Conservation (phyloP, 78 protist genomes). For the Corallochytrium limacisporum region DNA sequence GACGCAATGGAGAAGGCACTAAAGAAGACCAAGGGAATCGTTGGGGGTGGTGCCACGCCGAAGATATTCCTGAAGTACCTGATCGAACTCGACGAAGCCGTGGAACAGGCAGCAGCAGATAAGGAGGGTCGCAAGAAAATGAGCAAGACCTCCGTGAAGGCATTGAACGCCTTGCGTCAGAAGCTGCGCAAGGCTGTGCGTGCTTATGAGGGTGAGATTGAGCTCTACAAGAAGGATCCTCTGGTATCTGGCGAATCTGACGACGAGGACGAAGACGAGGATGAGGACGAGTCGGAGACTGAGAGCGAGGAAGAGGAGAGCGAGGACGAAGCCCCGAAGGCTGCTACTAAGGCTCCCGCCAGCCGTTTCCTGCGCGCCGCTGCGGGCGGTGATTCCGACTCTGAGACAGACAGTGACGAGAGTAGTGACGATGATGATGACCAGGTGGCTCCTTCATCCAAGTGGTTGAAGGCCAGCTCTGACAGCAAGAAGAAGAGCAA, state of each 20-base stretch:
- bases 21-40: conserved; percentile 11
- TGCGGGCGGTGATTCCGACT: neutral
- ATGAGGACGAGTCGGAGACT: neutral
- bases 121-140: conserved; percentile 27
- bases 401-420: neutral
- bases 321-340: neutral
- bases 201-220: neutral
- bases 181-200: conserved; percentile 28
- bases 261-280: neutral
- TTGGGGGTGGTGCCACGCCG: neutral
- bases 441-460: too few relatives aligned
- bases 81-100: neutral
- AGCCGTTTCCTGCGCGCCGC: too few relatives aligned
- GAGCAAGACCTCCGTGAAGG: conserved; percentile 20
- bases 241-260: neutral
- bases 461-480: neutral
- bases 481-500: too few relatives aligned
- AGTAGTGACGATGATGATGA: neutral
- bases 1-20: conserved; percentile 13
- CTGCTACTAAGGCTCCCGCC: neutral
- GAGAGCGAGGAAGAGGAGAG: neutral
- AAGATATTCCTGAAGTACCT: conserved; percentile 23
- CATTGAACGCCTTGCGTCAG: conserved; percentile 29
- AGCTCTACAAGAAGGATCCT: neutral
- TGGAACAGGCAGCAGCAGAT: neutral